A percentile compares a stretch with the other conserved stretches of the same genome.
phyloP scores from a whole-genome alignment of 768 basidiomycete genomes.

The Rossbeevera mucosa region DNA sequence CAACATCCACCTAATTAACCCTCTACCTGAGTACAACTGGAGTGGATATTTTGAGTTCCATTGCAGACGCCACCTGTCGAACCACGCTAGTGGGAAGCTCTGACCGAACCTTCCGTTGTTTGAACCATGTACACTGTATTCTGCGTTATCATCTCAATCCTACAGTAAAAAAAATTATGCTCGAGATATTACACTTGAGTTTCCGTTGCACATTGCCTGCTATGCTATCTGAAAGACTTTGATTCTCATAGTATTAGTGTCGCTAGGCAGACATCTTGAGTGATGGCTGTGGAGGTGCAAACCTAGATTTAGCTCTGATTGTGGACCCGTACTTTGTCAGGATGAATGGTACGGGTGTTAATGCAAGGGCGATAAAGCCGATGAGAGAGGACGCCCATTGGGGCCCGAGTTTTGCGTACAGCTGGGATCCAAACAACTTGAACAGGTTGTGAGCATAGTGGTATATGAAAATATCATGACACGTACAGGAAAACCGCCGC shows the following conservation, averaged over 20 bases:
- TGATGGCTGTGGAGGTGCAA: conserved; percentile 31
- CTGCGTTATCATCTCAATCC: no score
- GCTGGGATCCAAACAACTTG: conserved; percentile 49
- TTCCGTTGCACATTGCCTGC: not conserved
- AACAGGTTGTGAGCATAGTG: conserved; percentile 2
- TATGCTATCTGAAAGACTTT: not conserved
- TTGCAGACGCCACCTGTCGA: no score
- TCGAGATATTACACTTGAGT: not conserved
- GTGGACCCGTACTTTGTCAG: conserved; percentile 41
- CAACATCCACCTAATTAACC: no score
- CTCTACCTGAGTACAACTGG: no score
- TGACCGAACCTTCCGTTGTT: no score
- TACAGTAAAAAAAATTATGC: no score
- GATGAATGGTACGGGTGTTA: conserved; percentile 52
- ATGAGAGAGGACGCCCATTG: conserved; percentile 58
- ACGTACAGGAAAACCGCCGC: conserved; percentile 43
- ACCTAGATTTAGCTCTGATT: conserved; percentile 41
- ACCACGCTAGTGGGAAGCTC: no score
- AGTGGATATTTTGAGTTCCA: no score
- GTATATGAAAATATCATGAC: not conserved
- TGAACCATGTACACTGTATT: no score
- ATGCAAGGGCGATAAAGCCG: conserved; percentile 44
- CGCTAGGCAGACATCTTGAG: conserved; percentile 9
- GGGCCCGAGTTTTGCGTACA: conserved; percentile 48
- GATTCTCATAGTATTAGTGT: not conserved